Evolutionary conservation across 768 basidiomycete species (phyloP).

Genomic region (Phallus indusiatus): DNA sequence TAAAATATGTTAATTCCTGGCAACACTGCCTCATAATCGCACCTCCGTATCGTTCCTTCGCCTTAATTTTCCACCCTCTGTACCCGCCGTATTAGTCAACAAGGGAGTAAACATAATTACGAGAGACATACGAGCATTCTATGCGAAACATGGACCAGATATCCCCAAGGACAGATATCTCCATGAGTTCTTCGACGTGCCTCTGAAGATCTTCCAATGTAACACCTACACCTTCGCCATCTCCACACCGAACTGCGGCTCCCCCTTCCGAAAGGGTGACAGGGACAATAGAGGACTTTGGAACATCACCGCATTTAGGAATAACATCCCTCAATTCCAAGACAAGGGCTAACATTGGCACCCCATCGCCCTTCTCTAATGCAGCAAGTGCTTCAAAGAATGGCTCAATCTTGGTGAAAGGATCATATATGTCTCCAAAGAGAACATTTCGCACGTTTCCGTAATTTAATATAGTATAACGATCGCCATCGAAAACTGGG

Average conservation of each 20-base stretch:
- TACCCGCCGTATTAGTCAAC: not conserved
- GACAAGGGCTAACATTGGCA: constrained; percentile 8
- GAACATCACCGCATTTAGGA: constrained; percentile 1
- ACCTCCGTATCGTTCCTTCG: constrained; percentile 5
- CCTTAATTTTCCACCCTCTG: constrained; percentile 2
- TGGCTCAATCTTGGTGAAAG: not conserved
- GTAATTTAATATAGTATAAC: constrained; percentile 11
- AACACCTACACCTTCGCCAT: constrained; percentile 9
- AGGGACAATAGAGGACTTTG: not conserved
- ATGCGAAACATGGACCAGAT: not conserved
- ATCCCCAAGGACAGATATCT: constrained; percentile 15
- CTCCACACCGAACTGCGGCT: constrained; percentile 13
- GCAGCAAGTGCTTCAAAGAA: constrained; percentile 14
- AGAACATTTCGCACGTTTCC: constrained; percentile 13
- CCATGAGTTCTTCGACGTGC: constrained; percentile 5
- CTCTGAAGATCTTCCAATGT: constrained; percentile 9
- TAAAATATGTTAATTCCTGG: constrained; percentile 2
- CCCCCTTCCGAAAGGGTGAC: not conserved
- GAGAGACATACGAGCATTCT: constrained; percentile 1
- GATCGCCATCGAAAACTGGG: constrained; percentile 1
- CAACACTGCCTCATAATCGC: not conserved
- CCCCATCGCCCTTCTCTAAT: constrained; percentile 20
- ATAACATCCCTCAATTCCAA: not conserved
- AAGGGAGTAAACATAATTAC: not conserved
- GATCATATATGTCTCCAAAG: constrained; percentile 18